Evolutionary conservation across 352 stramenopile genomes (phyloP), one percentile per base, ranked within the genome.

Genomic region (Blastocystis sp.): DNA sequence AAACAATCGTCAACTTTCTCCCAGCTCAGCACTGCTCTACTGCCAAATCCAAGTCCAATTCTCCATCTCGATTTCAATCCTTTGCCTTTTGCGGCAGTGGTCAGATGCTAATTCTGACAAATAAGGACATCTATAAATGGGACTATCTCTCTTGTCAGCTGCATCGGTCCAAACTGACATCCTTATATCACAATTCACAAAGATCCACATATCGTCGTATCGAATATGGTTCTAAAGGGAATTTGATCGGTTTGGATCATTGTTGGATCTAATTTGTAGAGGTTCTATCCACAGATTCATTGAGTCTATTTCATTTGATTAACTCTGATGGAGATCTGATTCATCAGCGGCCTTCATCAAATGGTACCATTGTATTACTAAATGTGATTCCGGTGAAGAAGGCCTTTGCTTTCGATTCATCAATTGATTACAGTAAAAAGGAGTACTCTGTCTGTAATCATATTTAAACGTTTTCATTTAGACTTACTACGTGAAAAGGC

Each of bases 71-170:
- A 19, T 83, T 83, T 27, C 71, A 56, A 21, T 83, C 71, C 0
- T 83, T 83, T 42, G 49, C 71, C 1, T 83, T 83, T 43, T 67
- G 46, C 35, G 71, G 49, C 4, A 59, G 37, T 51, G 71, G 49
- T 5, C 27, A 14, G 3, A 37, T 83, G 12, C 71, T 83, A 4
- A 9, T 83, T 65, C 49, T 83, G 4, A 83, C 71, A n/a, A 49
- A 66, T 56, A 83, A 29, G 21, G 71, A 83, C 7, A 61, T 83
- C 46, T 83, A 49, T n/a, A 32, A 43, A 21, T 83, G 71, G 71
- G 21, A 83, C 46, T 83, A 83, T 19, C 29, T 43, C 11, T 14
- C 16, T 32, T 46, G 12, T 19, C 59, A 52, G 11, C 2, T 14
- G 1, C 19, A 12, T n/a, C 14, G 21, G 1, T n/a, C 46, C 2